Conservation (phyloP, 352 stramenopile genomes). For the Phytophthora pluvialis region DNA sequence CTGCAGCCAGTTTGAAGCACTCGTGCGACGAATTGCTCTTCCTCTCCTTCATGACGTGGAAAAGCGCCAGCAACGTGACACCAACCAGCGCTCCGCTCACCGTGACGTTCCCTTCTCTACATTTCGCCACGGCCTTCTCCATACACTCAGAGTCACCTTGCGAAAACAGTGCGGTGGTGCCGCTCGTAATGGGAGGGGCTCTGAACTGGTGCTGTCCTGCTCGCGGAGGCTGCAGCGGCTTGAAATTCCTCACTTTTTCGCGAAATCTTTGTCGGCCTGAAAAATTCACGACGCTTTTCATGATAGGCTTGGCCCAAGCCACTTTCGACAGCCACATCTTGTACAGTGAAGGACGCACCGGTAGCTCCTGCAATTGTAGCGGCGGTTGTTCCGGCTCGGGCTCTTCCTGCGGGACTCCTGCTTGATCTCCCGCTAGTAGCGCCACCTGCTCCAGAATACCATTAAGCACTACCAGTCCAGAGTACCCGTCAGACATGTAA, state of each 20-base stretch:
- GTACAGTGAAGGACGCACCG: constrained; percentile 35
- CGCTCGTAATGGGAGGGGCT: constrained; percentile 23
- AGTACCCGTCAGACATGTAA: constrained; percentile 46
- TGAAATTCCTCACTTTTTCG: constrained; percentile 25
- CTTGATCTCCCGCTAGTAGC: neutral
- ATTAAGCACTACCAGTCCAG: constrained; percentile 39
- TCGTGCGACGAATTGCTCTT: neutral
- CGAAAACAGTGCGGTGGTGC: constrained; percentile 29
- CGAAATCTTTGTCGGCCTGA: constrained; percentile 24
- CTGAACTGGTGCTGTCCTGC: constrained; percentile 36
- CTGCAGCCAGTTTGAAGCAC: constrained; percentile 42
- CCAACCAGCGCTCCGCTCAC: constrained; percentile 40
- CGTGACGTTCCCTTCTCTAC: constrained; percentile 40
- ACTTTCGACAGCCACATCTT: constrained; percentile 33
- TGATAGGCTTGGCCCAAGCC: constrained; percentile 14
- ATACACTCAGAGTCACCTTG: constrained; percentile 31
- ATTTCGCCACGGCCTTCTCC: constrained; percentile 28
- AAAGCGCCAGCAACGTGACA: constrained; percentile 22
- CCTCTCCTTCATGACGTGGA: constrained; percentile 9
- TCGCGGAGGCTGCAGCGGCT: constrained; percentile 21
- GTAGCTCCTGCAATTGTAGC: constrained; percentile 5
- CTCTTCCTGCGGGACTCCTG: neutral
- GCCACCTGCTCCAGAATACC: constrained; percentile 37
- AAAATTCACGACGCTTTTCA: constrained; percentile 11
- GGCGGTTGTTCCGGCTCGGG: constrained; percentile 14